A percentile compares a stretch with the other conserved stretches of the same genome.
Conservation (phyloP, 805 yeast genomes). For the Saturnispora besseyi region DNA sequence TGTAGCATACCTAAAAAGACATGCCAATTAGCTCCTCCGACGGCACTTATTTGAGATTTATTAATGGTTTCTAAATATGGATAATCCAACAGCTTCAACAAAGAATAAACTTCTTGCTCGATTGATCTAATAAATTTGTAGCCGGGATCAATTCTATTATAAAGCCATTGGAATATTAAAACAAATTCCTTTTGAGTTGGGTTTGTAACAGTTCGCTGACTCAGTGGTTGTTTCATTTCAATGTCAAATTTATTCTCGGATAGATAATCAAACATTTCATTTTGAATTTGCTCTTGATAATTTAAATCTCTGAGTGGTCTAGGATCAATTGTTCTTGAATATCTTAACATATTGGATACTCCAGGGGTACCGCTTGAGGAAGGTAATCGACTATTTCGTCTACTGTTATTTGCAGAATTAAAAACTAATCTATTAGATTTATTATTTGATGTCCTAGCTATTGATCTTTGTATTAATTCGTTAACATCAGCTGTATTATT, state of each 20-base stretch:
- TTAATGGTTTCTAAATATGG: slow-evolving; percentile 76
- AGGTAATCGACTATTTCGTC: slow-evolving; percentile 7
- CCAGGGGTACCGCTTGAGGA: slow-evolving; percentile 7
- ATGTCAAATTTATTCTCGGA: slow-evolving; percentile 57
- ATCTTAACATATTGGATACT: not conserved
- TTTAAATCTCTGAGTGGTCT: slow-evolving; percentile 70
- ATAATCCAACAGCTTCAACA: slow-evolving; percentile 58
- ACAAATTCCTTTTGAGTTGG: slow-evolving; percentile 88
- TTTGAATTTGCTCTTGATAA: slow-evolving; percentile 57
- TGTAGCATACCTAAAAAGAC: slow-evolving; percentile 70
- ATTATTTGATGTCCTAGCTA: slow-evolving; percentile 17
- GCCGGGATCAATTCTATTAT: slow-evolving; percentile 70
- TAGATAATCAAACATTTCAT: slow-evolving; percentile 59
- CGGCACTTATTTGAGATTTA: slow-evolving; percentile 82
- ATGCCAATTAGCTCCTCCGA: slow-evolving; percentile 87
- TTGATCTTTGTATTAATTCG: slow-evolving; percentile 23
- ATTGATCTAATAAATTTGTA: slow-evolving; percentile 57
- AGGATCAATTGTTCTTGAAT: slow-evolving; percentile 41
- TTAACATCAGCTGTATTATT: slow-evolving; percentile 13
- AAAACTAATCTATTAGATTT: not conserved
- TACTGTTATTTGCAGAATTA: slow-evolving; percentile 12
- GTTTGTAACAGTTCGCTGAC: slow-evolving; percentile 51
- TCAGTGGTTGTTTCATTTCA: slow-evolving; percentile 63
- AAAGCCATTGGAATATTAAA: slow-evolving; percentile 69
- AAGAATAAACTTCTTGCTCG: slow-evolving; percentile 65